Conservation (phyloP, 805 yeast genomes). For the Priceomyces haplophilus region DNA sequence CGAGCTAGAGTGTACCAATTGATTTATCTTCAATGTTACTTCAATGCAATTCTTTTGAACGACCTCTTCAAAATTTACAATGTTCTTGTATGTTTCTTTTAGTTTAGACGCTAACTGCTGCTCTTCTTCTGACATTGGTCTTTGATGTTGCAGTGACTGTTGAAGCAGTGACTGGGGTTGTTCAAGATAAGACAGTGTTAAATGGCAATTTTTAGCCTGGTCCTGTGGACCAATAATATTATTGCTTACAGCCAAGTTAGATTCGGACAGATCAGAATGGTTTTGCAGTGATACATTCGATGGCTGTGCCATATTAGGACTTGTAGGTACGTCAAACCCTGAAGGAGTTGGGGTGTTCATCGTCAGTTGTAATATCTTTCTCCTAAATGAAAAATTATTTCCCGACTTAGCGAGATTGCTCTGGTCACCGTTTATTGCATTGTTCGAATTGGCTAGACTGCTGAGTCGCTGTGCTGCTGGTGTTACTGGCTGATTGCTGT, state of each 20-base stretch:
- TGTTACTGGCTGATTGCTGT: constrained; percentile 1
- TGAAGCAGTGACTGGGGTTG: constrained; percentile 12
- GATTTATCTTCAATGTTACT: constrained; percentile 49
- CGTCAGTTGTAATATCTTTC: constrained; percentile 8
- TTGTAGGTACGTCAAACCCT: constrained; percentile 40
- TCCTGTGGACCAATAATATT: neutral
- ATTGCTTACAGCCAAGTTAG: constrained; percentile 27
- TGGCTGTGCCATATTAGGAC: constrained; percentile 32
- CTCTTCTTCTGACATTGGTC: constrained; percentile 54
- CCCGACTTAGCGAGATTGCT: neutral
- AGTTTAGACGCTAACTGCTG: constrained; percentile 65
- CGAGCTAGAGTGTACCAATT: constrained; percentile 28
- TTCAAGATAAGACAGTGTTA: constrained; percentile 1
- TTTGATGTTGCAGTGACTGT: constrained; percentile 9
- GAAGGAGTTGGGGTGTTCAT: constrained; percentile 40
- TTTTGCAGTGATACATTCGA: constrained; percentile 26
- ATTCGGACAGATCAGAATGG: constrained; percentile 40
- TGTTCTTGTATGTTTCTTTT: constrained; percentile 71
- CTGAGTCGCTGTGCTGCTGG: constrained; percentile 9
- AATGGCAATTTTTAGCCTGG: neutral
- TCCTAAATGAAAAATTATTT: constrained; percentile 6
- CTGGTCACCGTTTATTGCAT: neutral
- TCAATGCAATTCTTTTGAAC: constrained; percentile 69
- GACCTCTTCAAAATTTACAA: constrained; percentile 63
- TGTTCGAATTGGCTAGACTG: constrained; percentile 7